Percentiles rank a stretch among this genome's conserved stretches.
These are phyloP conservation scores for Begonia masoniana DNA, from an alignment of 306 rosid genomes.

Conservation along the genomic window DNA sequence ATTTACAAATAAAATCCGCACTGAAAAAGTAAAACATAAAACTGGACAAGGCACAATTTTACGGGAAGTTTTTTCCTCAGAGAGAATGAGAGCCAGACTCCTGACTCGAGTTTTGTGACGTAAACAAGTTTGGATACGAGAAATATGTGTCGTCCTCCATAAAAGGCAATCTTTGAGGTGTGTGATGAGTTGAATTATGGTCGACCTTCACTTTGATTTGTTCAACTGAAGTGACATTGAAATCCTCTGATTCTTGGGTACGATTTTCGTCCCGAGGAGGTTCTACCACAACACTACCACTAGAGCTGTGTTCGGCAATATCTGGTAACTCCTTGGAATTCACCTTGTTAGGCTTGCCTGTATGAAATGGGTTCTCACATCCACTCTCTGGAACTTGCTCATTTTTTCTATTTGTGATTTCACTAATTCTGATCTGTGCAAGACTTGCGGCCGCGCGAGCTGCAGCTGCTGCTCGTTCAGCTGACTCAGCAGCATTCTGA, in stretches of 20 bases:
- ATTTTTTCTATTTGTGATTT: slow-evolving; percentile 45
- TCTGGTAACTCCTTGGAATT: slow-evolving; percentile 17
- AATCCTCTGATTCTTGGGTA: slow-evolving; percentile 20
- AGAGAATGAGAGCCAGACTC: slow-evolving; percentile 35
- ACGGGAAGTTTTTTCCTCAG: slow-evolving; percentile 22
- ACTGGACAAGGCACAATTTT: neutral
- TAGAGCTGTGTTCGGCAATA: slow-evolving; percentile 10
- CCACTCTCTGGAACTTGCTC: slow-evolving; percentile 24
- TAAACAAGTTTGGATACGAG: slow-evolving; percentile 71
- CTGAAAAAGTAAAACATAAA: no score
- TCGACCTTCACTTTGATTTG: slow-evolving; percentile 25
- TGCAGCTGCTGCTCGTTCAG: slow-evolving; percentile 89
- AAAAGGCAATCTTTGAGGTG: slow-evolving; percentile 53
- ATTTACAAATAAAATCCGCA: no score
- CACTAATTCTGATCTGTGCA: slow-evolving; percentile 59
- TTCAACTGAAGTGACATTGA: slow-evolving; percentile 27
- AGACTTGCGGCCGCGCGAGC: slow-evolving; percentile 88
- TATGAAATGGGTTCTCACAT: slow-evolving; percentile 55
- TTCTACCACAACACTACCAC: slow-evolving; percentile 9
- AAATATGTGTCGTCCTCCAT: slow-evolving; percentile 71
- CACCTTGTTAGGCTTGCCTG: slow-evolving; percentile 14
- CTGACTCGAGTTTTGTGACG: slow-evolving; percentile 33
- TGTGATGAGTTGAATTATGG: slow-evolving; percentile 23
- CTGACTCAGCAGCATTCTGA: slow-evolving; percentile 83
- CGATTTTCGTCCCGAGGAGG: slow-evolving; percentile 23